Base-by-base conservation (phyloP, 2,329 filamentous ascomycete species). In the Rutstroemia sp. region DNA sequence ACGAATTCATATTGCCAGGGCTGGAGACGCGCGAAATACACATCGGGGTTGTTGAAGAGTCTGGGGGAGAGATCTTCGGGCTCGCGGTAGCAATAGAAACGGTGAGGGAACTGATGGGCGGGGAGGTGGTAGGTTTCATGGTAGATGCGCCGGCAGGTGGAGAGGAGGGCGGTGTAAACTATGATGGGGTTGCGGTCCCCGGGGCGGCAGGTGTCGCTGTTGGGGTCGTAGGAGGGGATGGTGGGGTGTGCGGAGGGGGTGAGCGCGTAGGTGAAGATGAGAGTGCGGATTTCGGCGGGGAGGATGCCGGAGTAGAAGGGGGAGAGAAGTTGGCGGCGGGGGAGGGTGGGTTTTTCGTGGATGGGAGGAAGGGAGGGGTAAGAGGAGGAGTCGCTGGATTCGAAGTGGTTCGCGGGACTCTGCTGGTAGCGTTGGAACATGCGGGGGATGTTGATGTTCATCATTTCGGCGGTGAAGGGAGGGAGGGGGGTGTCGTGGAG, bases 61-160 rank as follows among this genome's bases (percentile, higher is more conserved):
- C 47, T 27, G 1, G 10, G 1, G 14, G 44, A 23, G 3, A 46
- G 49, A 8, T 8, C 27, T 9, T 8, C 27, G 27, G 57, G 57
- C 1, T 52, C 21, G 10, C 50, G 42, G 0, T 39, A 48, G 30
- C 63, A 61, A 54, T 52, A 63, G 58, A 66, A 67, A 3, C 64
- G 58, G 27, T 61, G 61, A 10, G 64, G 54, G 46, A 61, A 63
- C 10, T 17, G 58, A 1, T 34, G n/a, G 1, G 51, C 34, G 2
- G 62, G 62, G 9, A 66, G 57, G 17, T 63, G 59, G 47, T 60
- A 64, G 4, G 64, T 63, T 57, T 67, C 61, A 2, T 61, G 56
- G 27, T 67, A 66, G 44, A 59, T 50, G 1, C 51, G 50, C 8
- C 62, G 61, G 25, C 64, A 65, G 23, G 61, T 62, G 27, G 51